Base-by-base conservation (phyloP, 257 asterid species). In the Solanum ossicruentum region DNA sequence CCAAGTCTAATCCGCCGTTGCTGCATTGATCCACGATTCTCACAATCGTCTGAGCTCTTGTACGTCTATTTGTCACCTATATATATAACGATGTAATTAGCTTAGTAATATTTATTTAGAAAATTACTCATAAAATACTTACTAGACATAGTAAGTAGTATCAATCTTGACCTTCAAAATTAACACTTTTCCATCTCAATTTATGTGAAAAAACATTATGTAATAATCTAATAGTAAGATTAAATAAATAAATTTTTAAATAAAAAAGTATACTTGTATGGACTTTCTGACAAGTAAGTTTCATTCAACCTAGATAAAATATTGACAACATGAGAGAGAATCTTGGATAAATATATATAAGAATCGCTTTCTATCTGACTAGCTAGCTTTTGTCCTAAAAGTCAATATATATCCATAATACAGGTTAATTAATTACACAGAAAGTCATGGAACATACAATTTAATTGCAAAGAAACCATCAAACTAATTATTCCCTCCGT, bases 21-120 rank as follows among this genome's bases (percentile, higher is more conserved):
- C 83, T 56, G 65, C 91, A 87, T 55, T 87, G 91, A 85, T 89
- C 91, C 28, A 89, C 87, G 0, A 89, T 87, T 41, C 91, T 87
- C 45, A 85, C 89, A 0, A 70, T 87, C 5, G 8, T 79, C 20
- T 83, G 87, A 8, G 86, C 75, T 66, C 88, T n/a, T 0, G 91
- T 87, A 4, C 87, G 88, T 2, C 63, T 89, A 26, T 87, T 89
- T 5, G 89, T 89, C 18, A 89, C 91, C 90, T 88, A 70, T 57
- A 66, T 43, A 1, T 15, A 51, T 39, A 23, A 18, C 2, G 6
- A 7, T 7, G 12, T 11, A 23, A 26, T 63, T 63, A 63, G 66
- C n/a, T 15, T 10, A 55, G 58, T 54, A 41, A 69, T n/a, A 0
- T 21, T 21, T 36, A 36, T 36, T 36, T 36, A 36, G 0, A 36